Percentiles rank a stretch among this genome's conserved stretches.
phyloP scores from a whole-genome alignment of 768 basidiomycete species.

The Podaxis rugospora region DNA sequence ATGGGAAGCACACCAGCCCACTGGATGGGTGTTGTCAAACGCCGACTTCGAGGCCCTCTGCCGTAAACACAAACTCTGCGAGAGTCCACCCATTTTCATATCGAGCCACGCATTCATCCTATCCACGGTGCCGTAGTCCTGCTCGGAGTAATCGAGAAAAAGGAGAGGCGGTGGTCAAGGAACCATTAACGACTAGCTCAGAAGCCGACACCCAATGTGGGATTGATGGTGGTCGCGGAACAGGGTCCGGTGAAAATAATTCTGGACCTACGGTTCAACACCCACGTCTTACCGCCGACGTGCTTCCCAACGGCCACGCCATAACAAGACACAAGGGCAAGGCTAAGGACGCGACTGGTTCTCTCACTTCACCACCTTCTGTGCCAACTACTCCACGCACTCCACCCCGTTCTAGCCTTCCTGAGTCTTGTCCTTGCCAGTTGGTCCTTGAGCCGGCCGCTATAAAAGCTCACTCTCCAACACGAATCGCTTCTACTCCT shows the following conservation, averaged over 20 bases:
- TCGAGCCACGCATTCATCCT: not conserved
- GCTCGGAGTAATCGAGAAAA: not conserved
- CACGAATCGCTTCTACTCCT: not conserved
- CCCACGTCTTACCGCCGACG: not conserved
- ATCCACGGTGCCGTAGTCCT: not conserved
- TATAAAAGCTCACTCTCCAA: not conserved
- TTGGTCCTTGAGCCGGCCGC: not conserved
- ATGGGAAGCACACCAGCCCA: not conserved
- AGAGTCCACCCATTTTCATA: not conserved
- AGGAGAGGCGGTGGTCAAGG: not conserved
- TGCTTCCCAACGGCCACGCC: not conserved
- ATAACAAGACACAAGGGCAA: not conserved
- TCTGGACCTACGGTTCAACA: not conserved
- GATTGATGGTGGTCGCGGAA: not conserved
- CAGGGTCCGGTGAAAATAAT: not conserved
- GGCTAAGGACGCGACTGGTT: not conserved
- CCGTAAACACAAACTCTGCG: not conserved
- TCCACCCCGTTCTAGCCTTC: not conserved
- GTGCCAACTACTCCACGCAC: not conserved
- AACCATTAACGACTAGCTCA: not conserved
- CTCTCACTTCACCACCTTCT: not conserved
- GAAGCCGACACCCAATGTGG: not conserved
- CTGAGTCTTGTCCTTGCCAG: not conserved
- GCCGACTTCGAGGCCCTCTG: not conserved
- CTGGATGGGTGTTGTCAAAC: not conserved